phyloP scores from a whole-genome alignment of 176 grass and related monocot species.

The Thalia dealbata region DNA sequence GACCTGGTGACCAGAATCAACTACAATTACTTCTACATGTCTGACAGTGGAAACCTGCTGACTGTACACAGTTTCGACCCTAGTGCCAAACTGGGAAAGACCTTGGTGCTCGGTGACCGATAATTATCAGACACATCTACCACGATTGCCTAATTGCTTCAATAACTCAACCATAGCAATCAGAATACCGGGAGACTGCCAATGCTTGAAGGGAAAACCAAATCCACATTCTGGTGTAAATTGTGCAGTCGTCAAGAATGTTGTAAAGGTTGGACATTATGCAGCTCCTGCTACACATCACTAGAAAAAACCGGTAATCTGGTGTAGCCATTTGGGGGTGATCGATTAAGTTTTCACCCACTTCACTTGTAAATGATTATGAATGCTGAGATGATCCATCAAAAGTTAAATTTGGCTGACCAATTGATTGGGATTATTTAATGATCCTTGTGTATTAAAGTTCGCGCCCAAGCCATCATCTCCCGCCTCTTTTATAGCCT shows the following conservation, averaged over 20 bases:
- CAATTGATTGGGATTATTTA: not conserved
- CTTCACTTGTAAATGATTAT: not conserved
- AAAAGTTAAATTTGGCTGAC: not conserved
- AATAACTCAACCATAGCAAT: too few species aligned
- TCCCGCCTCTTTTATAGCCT: too few species aligned
- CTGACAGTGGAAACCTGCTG: slow-evolving; percentile 57
- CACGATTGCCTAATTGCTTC: too few species aligned
- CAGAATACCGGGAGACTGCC: not conserved
- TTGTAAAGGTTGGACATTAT: not conserved
- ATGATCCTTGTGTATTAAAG: too few species aligned
- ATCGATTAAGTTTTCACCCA: not conserved
- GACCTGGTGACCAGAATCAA: slow-evolving; percentile 95
- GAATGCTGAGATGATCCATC: not conserved
- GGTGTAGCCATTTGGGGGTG: not conserved
- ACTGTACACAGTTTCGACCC: slow-evolving; percentile 35
- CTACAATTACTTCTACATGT: slow-evolving; percentile 92
- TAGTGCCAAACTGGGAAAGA: slow-evolving; percentile 24
- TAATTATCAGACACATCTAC: not conserved
- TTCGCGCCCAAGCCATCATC: too few species aligned
- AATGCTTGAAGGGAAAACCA: too few species aligned
- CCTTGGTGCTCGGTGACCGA: slow-evolving; percentile 5
- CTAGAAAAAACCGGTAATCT: not conserved
- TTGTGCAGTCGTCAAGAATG: not conserved
- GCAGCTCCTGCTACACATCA: not conserved
- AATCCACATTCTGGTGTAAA: too few species aligned